Evolutionary conservation across 257 asterid species (phyloP), one percentile per base, ranked within the genome.

Genomic region (Eucommia ulmoides): DNA sequence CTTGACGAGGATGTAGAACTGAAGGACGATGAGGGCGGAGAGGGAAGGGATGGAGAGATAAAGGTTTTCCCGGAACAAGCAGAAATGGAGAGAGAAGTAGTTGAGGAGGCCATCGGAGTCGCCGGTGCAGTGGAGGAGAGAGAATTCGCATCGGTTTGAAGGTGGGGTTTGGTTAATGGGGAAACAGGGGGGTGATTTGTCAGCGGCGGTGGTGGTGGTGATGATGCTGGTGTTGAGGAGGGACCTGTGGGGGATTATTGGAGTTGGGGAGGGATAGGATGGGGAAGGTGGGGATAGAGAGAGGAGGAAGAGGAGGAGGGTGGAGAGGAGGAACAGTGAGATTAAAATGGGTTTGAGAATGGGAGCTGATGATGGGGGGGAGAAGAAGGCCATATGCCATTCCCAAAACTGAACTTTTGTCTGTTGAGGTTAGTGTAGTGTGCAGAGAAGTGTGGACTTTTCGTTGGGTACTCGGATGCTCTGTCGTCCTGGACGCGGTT

Each of bases 341-440:
- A 74, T 77, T 20, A 67, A 62, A 41, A 75, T 60, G 68, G 49
- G 33, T 38, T 33, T 56, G 65, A 64, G 55, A 42, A 12, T 5
- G 8, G 38, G 38, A 29, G 12, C 8, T 29, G 38, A 29, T n/a
- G 49, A 51, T 44, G 51, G 60, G 23, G 47, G 58, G 64, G 74
- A 62, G 74, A 56, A 52, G 75, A 72, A 61, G 71, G 87, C 94
- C 97, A 87, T 87, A 87, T 87, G 84, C 92, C 96, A 80, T 82
- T 65, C 69, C 67, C 61, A 58, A 45, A 14, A 21, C 9, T 25
- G 54, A 10, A 17, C 33, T 41, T 33, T 33, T 19, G 22, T 44
- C 17, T 35, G 44, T n/a, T n/a, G n/a, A n/a, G n/a, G n/a, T n/a
- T n/a, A n/a, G n/a, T n/a, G n/a, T n/a, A n/a, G n/a, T n/a, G n/a